phyloP scores from a whole-genome alignment of 805 yeast genomes.

The Jamesozyma hellenica region DNA sequence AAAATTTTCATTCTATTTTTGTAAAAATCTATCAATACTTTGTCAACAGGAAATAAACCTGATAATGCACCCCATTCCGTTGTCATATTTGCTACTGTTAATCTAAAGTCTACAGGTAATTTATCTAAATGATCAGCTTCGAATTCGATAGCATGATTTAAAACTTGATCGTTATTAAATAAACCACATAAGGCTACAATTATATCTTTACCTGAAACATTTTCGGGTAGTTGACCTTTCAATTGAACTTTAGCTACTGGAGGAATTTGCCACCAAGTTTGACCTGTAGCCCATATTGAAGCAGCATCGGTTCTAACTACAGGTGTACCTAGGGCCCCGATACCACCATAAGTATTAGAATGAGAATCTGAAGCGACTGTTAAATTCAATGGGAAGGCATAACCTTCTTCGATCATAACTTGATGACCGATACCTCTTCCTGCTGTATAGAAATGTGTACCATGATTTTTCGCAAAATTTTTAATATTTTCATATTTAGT shows the following conservation, averaged over 20 bases:
- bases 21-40: constrained; percentile 69
- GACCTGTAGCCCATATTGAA: constrained; percentile 98
- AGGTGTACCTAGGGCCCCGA: constrained; percentile 93
- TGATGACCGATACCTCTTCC: constrained; percentile 99
- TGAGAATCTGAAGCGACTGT: constrained; percentile 98
- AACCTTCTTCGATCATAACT: constrained; percentile 97
- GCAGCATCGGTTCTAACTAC: constrained; percentile 98
- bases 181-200: constrained; percentile 93
- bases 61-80: constrained; percentile 98
- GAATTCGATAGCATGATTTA: constrained; percentile 90
- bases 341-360: constrained; percentile 95
- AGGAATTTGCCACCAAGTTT: constrained; percentile 99
- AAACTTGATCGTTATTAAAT: constrained; percentile 84
- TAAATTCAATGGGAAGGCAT: constrained; percentile 86
- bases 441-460: constrained; percentile 94
- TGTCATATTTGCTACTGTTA: constrained; percentile 94
- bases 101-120: constrained; percentile 69
- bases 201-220: constrained; percentile 93
- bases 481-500: constrained; percentile 83
- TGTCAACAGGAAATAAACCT: constrained; percentile 95
- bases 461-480: constrained; percentile 79
- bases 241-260: constrained; percentile 94
- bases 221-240: constrained; percentile 68
- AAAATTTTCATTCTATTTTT: constrained; percentile 40
- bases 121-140: constrained; percentile 68